Conservation (phyloP, 2,329 filamentous ascomycete species). For the Ilyonectria mors-panacis region DNA sequence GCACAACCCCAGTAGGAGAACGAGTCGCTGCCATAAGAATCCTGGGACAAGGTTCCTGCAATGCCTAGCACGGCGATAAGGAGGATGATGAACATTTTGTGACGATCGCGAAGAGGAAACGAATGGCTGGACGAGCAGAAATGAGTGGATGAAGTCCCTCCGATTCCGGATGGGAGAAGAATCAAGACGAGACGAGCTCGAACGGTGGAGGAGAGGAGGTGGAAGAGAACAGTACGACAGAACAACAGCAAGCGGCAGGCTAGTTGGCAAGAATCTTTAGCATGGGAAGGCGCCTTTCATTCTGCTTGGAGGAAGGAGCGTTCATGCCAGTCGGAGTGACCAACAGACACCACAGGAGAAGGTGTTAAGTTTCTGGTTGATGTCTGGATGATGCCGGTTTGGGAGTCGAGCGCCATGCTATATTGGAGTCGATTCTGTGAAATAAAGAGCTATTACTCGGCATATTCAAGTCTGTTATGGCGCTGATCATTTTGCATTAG, state of each 20-base stretch:
- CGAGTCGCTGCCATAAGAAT: constrained; percentile 31
- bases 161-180: neutral
- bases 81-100: constrained; percentile 42
- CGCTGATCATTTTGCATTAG: neutral
- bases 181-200: neutral
- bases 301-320: neutral
- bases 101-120: too few relatives aligned
- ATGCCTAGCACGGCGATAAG: constrained; percentile 43
- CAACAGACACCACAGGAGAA: too few relatives aligned
- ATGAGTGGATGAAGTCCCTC: neutral
- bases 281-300: neutral
- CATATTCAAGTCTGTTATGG: neutral
- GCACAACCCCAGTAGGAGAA: constrained; percentile 47
- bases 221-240: neutral
- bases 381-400: too few relatives aligned
- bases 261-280: neutral
- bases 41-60: constrained; percentile 30
- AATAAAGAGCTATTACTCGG: neutral
- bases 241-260: neutral
- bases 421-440: too few relatives aligned
- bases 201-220: neutral
- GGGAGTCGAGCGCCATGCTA: too few relatives aligned
- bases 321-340: neutral
- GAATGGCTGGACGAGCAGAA: neutral
- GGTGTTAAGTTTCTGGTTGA: too few relatives aligned